Evolutionary conservation across 2,329 filamentous ascomycete species (phyloP).

Genomic region (Ophiosphaerella korrae): DNA sequence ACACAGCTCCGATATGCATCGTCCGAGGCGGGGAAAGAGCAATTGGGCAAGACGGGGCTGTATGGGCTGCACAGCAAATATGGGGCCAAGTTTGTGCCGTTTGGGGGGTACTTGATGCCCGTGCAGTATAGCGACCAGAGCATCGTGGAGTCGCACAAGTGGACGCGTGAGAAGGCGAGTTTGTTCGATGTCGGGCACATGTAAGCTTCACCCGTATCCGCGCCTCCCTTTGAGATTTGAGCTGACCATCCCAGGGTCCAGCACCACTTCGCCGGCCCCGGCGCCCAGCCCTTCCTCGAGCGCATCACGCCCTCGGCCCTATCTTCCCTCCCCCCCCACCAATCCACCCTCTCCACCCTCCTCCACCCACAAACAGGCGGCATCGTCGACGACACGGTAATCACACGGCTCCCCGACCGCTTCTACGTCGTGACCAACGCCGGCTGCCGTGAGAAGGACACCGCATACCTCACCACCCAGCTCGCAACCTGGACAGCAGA

Average conservation of each 20-base stretch:
- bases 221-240: too few species aligned
- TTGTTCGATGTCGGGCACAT: constrained; percentile 97
- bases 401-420: constrained; percentile 69
- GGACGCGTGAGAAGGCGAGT: constrained; percentile 85
- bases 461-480: constrained; percentile 74
- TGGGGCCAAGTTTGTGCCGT: constrained; percentile 95
- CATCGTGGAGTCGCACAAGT: constrained; percentile 83
- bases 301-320: constrained; percentile 80
- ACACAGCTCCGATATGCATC: constrained; percentile 36
- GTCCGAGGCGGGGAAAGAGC: constrained; percentile 27
- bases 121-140: constrained; percentile 81
- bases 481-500: constrained; percentile 59
- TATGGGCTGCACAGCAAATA: constrained; percentile 78
- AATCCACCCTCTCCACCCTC: constrained; percentile 82
- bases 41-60: constrained; percentile 68
- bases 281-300: constrained; percentile 81
- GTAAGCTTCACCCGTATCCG: constrained; percentile 55
- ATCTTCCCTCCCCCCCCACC: constrained; percentile 65
- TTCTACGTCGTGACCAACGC: constrained; percentile 98
- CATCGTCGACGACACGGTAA: constrained; percentile 92
- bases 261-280: constrained; percentile 81
- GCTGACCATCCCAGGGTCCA: constrained; percentile 62
- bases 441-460: constrained; percentile 86
- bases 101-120: constrained; percentile 91
- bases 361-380: constrained; percentile 77